These are phyloP conservation scores for Yamadazyma friedrichii DNA, from an alignment of 1,139 yeast species.

Conservation along the genomic window DNA sequence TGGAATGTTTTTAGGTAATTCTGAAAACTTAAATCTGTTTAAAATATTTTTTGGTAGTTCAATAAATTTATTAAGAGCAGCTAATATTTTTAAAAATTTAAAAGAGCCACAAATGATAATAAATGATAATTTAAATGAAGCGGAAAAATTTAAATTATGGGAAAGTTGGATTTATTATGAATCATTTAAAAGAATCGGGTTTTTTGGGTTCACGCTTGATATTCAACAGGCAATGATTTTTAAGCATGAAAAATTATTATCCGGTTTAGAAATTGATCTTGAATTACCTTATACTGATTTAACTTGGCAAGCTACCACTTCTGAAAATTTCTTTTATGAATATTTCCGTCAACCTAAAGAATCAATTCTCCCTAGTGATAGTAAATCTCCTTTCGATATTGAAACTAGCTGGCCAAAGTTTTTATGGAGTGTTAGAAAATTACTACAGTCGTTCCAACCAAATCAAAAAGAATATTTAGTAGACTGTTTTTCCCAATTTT, in stretches of 20 bases:
- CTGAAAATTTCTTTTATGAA: constrained; percentile 20
- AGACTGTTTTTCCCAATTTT: constrained; percentile 38
- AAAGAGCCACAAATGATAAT: not conserved
- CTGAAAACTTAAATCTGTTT: constrained; percentile 21
- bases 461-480: constrained; percentile 32
- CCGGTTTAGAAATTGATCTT: constrained; percentile 34
- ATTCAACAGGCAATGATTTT: constrained; percentile 28
- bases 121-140: not conserved
- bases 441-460: constrained; percentile 29
- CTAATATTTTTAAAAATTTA: not conserved
- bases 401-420: constrained; percentile 39
- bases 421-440: constrained; percentile 31
- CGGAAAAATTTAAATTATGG: constrained; percentile 21
- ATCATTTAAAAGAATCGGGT: constrained; percentile 26
- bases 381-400: not conserved
- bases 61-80: constrained; percentile 19
- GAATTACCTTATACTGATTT: constrained; percentile 43
- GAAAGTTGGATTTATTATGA: constrained; percentile 26
- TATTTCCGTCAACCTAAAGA: constrained; percentile 29
- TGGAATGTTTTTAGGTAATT: constrained; percentile 23
- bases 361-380: not conserved
- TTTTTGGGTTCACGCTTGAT: constrained; percentile 29
- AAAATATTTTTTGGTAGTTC: constrained; percentile 29
- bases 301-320: constrained; percentile 34
- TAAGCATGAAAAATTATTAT: constrained; percentile 21